Conservation (phyloP, 306 rosid species). For the Fagus crenata region DNA sequence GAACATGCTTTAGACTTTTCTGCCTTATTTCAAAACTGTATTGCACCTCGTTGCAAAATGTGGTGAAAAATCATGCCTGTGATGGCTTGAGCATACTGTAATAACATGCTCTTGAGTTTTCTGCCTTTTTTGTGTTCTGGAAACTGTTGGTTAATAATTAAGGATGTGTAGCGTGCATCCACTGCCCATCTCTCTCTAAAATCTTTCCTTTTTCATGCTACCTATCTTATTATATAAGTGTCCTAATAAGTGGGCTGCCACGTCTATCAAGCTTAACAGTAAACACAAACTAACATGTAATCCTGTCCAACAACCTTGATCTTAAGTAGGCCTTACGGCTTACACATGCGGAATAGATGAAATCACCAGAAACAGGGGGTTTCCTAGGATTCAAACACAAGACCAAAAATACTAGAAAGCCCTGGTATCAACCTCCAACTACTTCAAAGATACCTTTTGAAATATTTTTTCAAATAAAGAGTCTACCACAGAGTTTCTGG, state of each 20-base stretch:
- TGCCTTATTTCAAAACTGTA: not conserved
- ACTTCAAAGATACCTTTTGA: not conserved
- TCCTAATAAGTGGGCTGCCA: no score
- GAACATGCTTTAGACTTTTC: conserved; percentile 6
- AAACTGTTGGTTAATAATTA: no score
- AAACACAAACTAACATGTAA: not conserved
- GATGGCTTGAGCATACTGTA: not conserved
- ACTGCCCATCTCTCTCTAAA: no score
- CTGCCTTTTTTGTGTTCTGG: not conserved
- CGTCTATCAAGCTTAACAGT: not conserved
- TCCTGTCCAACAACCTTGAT: not conserved
- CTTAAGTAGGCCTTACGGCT: not conserved
- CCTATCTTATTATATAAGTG: no score
- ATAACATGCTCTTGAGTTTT: not conserved
- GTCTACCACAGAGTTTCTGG: not conserved
- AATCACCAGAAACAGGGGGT: not conserved
- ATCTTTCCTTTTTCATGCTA: no score
- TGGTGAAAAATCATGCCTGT: not conserved
- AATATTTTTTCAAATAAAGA: not conserved
- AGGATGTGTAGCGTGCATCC: no score
- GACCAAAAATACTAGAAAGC: not conserved
- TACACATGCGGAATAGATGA: not conserved
- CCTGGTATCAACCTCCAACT: not conserved
- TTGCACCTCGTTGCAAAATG: no score
- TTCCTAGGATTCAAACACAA: not conserved